Percentiles rank a stretch among this genome's conserved stretches.
phyloP scores from a whole-genome alignment of 2,329 filamentous ascomycete genomes.

The Trichophyton equinum region DNA sequence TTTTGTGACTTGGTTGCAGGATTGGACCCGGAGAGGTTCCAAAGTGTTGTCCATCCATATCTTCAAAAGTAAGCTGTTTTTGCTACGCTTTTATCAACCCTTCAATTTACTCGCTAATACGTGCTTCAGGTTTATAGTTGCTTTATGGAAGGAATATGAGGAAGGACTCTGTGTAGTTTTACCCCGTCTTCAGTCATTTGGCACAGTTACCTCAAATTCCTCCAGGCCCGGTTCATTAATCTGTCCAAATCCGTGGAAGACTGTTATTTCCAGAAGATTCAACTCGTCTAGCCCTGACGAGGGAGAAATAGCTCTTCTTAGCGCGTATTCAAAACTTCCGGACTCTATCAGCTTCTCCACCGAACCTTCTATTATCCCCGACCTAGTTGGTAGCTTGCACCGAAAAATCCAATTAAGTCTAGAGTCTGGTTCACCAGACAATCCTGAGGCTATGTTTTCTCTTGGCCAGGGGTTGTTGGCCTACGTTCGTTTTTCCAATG shows the following conservation, averaged over 20 bases:
- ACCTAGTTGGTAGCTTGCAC: slow-evolving; percentile 53
- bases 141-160: slow-evolving; percentile 58
- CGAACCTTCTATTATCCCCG: slow-evolving; percentile 53
- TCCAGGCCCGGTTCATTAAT: slow-evolving; percentile 28
- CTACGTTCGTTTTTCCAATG: slow-evolving; percentile 54
- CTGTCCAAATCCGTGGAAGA: slow-evolving; percentile 48
- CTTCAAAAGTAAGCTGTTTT: slow-evolving; percentile 55
- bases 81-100: neutral
- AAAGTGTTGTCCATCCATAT: slow-evolving; percentile 61
- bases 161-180: slow-evolving; percentile 57
- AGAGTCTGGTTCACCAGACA: slow-evolving; percentile 46
- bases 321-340: slow-evolving; percentile 52
- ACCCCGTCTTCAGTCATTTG: slow-evolving; percentile 43
- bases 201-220: slow-evolving; percentile 41
- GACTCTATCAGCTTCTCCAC: slow-evolving; percentile 44
- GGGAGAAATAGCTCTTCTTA: slow-evolving; percentile 54
- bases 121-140: slow-evolving; percentile 53
- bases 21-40: slow-evolving; percentile 61
- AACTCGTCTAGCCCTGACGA: slow-evolving; percentile 35
- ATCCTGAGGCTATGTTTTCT: slow-evolving; percentile 58
- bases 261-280: slow-evolving; percentile 59
- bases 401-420: slow-evolving; percentile 55
- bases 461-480: slow-evolving; percentile 62
- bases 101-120: slow-evolving; percentile 16
- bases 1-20: slow-evolving; percentile 76